A percentile compares a stretch with the other conserved stretches of the same genome.
These are phyloP conservation scores for Neoboletus brunneissimus DNA, from an alignment of 768 basidiomycete species.

Conservation along the genomic window DNA sequence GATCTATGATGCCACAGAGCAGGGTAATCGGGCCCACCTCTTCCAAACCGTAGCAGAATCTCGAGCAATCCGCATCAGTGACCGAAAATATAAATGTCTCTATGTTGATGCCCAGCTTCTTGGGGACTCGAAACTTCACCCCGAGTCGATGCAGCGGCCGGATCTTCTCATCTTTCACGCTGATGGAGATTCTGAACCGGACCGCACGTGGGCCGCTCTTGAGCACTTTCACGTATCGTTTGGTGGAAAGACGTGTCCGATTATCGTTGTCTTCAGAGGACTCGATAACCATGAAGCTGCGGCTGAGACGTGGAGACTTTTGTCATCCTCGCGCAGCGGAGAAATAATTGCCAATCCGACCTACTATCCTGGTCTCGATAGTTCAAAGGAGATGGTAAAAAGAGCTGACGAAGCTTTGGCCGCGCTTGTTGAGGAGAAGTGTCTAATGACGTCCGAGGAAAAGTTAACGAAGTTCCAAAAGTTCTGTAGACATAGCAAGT, in stretches of 20 bases:
- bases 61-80: background rate
- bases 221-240: constrained; percentile 16
- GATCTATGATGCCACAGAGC: constrained; percentile 17
- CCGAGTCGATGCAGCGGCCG: constrained; percentile 5
- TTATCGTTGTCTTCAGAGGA: constrained; percentile 23
- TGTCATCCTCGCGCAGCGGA: constrained; percentile 11
- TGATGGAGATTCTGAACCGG: constrained; percentile 6
- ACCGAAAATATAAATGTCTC: constrained; percentile 15
- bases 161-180: constrained; percentile 26
- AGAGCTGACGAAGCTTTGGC: constrained; percentile 18
- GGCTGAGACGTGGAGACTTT: constrained; percentile 10
- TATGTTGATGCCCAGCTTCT: constrained; percentile 2
- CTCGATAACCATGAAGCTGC: constrained; percentile 16
- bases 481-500: constrained; percentile 16
- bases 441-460: constrained; percentile 15
- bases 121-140: background rate
- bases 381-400: constrained; percentile 13
- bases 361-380: constrained; percentile 15
- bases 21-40: background rate
- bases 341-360: constrained; percentile 20
- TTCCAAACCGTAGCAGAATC: constrained; percentile 3
- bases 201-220: constrained; percentile 14
- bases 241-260: constrained; percentile 20
- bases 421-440: constrained; percentile 21
- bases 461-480: constrained; percentile 21